Evolutionary conservation across 192 early-diverging fungal species (phyloP).

Genomic region (Coemansia sp.): DNA sequence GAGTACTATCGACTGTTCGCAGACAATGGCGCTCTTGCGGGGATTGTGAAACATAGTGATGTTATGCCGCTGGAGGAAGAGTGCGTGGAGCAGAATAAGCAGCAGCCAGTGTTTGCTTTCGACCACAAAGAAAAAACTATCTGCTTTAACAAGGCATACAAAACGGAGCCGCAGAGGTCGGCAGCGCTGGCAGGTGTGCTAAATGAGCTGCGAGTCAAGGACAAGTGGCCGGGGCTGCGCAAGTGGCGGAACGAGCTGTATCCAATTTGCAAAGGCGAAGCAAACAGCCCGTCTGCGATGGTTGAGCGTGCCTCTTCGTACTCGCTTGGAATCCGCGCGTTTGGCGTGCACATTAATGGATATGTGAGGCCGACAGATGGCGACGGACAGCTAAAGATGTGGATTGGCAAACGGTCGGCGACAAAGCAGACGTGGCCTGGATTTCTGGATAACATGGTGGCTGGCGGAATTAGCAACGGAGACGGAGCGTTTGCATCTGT

Average conservation of each 20-base stretch:
- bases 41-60: neutral
- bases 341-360: slow-evolving; percentile 91
- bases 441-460: slow-evolving; percentile 73
- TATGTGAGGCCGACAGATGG: slow-evolving; percentile 43
- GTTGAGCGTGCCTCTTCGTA: slow-evolving; percentile 81
- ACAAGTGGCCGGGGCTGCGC: slow-evolving; percentile 29
- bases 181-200: slow-evolving; percentile 23
- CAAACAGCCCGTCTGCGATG: slow-evolving; percentile 40
- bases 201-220: neutral
- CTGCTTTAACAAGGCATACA: slow-evolving; percentile 4
- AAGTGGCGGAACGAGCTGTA: slow-evolving; percentile 88
- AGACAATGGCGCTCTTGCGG: slow-evolving; percentile 1
- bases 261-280: slow-evolving; percentile 65
- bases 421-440: slow-evolving; percentile 90
- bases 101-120: slow-evolving; percentile 12
- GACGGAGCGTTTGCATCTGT: slow-evolving; percentile 60
- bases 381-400: slow-evolving; percentile 66
- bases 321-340: slow-evolving; percentile 81
- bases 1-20: slow-evolving; percentile 6
- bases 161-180: slow-evolving; percentile 10
- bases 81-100: slow-evolving; percentile 4
- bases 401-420: slow-evolving; percentile 78
- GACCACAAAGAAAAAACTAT: slow-evolving; percentile 1
- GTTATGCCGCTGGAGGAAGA: slow-evolving; percentile 2
- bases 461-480: slow-evolving; percentile 73